These are phyloP conservation scores for Alternaria arborescens DNA, from an alignment of 2,329 filamentous ascomycete genomes.

Conservation along the genomic window DNA sequence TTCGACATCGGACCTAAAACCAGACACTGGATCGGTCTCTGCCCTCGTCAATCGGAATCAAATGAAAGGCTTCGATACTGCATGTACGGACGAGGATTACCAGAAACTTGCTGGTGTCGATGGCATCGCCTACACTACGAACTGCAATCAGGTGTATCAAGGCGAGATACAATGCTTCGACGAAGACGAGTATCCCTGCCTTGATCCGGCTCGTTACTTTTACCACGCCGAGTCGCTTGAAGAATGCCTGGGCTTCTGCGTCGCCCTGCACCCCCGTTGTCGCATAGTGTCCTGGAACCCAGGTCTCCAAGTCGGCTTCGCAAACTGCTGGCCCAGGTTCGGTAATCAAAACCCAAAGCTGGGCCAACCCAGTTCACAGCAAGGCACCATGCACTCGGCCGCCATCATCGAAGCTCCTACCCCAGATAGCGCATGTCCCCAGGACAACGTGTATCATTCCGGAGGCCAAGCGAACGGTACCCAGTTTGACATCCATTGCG, in stretches of 20 bases:
- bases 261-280: slow-evolving; percentile 41
- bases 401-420: slow-evolving; percentile 27
- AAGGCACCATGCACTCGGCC: not conserved
- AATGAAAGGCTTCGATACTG: no score
- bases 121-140: no score
- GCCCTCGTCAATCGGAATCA: no score
- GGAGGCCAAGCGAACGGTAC: slow-evolving; percentile 18
- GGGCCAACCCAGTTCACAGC: no score
- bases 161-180: no score
- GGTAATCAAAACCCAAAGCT: slow-evolving; percentile 13
- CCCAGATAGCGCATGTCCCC: slow-evolving; percentile 30
- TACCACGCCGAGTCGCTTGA: slow-evolving; percentile 40
- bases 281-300: slow-evolving; percentile 42
- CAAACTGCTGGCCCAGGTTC: slow-evolving; percentile 46
- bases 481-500: slow-evolving; percentile 43
- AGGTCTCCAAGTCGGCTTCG: slow-evolving; percentile 38
- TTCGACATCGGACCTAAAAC: no score
- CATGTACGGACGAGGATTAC: no score
- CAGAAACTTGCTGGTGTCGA: no score
- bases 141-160: no score
- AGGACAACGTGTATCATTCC: slow-evolving; percentile 16
- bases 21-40: no score
- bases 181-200: no score
- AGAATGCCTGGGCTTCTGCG: slow-evolving; percentile 40
- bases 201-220: slow-evolving; percentile 14